These are phyloP conservation scores for Castanospermum australe DNA, from an alignment of 306 rosid species.

Conservation along the genomic window DNA sequence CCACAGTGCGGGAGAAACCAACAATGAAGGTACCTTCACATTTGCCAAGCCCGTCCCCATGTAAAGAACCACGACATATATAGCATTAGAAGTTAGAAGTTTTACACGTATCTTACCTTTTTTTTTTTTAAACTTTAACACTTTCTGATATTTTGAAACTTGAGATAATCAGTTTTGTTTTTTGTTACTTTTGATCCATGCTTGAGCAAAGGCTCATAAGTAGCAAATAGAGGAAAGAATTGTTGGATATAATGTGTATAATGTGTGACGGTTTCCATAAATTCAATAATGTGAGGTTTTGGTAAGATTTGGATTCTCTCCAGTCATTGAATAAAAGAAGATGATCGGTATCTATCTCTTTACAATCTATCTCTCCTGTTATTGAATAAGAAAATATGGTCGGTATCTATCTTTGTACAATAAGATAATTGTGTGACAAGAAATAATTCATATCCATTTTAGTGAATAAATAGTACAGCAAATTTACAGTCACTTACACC, in stretches of 20 bases:
- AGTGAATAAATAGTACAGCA: neutral
- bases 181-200: neutral
- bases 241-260: neutral
- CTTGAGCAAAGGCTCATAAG: neutral
- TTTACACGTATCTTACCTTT: neutral
- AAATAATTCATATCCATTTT: too few species aligned
- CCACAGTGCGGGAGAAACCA: conserved; percentile 31
- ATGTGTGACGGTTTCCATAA: neutral
- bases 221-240: neutral
- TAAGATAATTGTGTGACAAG: too few species aligned
- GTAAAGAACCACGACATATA: conserved; percentile 14
- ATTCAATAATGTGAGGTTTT: too few species aligned
- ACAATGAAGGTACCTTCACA: conserved; percentile 45
- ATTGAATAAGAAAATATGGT: too few species aligned
- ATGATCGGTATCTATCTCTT: too few species aligned
- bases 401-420: too few species aligned
- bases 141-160: neutral
- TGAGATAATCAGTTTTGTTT: neutral
- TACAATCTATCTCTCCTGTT: too few species aligned
- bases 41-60: conserved; percentile 37
- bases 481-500: neutral
- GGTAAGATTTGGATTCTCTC: too few species aligned
- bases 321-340: too few species aligned
- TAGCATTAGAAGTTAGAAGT: neutral
- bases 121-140: neutral